These are phyloP conservation scores for Phaeosphaeria sp. DNA, from an alignment of 2,329 filamentous ascomycete species.

Conservation along the genomic window DNA sequence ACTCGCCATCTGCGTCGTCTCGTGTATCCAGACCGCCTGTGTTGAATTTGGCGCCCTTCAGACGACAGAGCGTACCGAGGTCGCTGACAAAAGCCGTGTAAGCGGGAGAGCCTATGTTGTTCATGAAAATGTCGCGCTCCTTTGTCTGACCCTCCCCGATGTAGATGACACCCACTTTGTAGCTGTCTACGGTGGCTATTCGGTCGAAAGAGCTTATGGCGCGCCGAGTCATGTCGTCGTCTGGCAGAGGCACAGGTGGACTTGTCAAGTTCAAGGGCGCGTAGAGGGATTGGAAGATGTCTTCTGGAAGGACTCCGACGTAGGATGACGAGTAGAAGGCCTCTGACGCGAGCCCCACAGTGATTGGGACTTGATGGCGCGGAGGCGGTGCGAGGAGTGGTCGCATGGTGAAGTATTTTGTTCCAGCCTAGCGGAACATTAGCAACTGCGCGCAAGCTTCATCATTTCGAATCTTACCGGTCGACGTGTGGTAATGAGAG, in stretches of 20 bases:
- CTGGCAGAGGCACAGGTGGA: constrained; percentile 78
- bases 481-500: constrained; percentile 74
- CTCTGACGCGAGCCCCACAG: constrained; percentile 48
- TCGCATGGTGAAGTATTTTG: constrained; percentile 49
- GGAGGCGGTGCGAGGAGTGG: constrained; percentile 48
- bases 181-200: constrained; percentile 88
- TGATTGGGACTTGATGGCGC: constrained; percentile 51
- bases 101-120: constrained; percentile 83
- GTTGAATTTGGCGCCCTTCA: constrained; percentile 87
- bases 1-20: constrained; percentile 81
- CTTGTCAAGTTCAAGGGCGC: constrained; percentile 56
- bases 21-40: constrained; percentile 86
- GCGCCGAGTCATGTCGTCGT: constrained; percentile 72
- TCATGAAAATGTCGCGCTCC: constrained; percentile 85
- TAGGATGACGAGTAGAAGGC: constrained; percentile 57
- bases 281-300: constrained; percentile 73
- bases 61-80: constrained; percentile 79
- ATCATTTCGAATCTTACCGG: constrained; percentile 68
- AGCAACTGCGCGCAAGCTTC: constrained; percentile 7
- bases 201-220: constrained; percentile 84
- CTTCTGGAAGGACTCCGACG: constrained; percentile 73
- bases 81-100: constrained; percentile 85
- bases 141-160: constrained; percentile 84
- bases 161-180: constrained; percentile 95
- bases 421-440: constrained; percentile 44